Evolutionary conservation across 2,329 filamentous ascomycete species (phyloP).

Genomic region (Exophiala dermatitidis): DNA sequence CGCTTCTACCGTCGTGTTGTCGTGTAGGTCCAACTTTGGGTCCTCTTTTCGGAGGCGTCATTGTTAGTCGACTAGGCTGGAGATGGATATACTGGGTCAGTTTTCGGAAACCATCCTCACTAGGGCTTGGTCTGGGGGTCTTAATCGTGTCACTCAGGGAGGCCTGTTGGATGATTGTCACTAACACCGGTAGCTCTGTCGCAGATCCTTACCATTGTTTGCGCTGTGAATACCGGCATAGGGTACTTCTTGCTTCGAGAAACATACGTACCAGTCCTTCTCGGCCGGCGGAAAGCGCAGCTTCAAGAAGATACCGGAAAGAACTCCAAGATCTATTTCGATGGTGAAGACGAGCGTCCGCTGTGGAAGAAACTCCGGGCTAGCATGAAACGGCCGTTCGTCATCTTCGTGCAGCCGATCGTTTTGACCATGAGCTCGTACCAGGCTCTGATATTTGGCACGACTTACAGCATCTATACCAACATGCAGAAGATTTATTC

Average conservation of each 20-base stretch:
- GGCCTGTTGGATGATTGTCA: neutral
- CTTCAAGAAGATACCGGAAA: slow-evolving; percentile 36
- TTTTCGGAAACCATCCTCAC: slow-evolving; percentile 32
- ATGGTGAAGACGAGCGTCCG: slow-evolving; percentile 21
- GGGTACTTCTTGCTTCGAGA: slow-evolving; percentile 54
- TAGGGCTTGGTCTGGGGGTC: too few species aligned
- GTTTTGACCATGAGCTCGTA: slow-evolving; percentile 49
- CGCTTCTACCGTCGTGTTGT: neutral
- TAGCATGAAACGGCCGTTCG: slow-evolving; percentile 46
- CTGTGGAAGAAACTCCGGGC: slow-evolving; percentile 27
- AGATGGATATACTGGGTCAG: slow-evolving; percentile 44
- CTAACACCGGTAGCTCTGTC: slow-evolving; percentile 34
- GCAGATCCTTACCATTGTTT: slow-evolving; percentile 33
- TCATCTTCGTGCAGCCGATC: slow-evolving; percentile 51
- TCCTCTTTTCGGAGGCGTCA: slow-evolving; percentile 39
- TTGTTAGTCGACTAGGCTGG: slow-evolving; percentile 42
- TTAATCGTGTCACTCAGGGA: too few species aligned
- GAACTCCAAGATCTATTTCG: slow-evolving; percentile 16
- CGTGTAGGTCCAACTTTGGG: slow-evolving; percentile 17
- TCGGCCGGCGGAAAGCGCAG: slow-evolving; percentile 47
- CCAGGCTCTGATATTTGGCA: slow-evolving; percentile 50
- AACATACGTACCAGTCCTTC: slow-evolving; percentile 55
- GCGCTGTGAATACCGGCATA: slow-evolving; percentile 48
- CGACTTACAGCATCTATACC: slow-evolving; percentile 54
- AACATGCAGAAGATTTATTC: slow-evolving; percentile 48